A percentile compares a stretch with the other conserved stretches of the same genome.
phyloP scores from a whole-genome alignment of 2,329 filamentous ascomycete genomes.

The Lachnellula cervina region DNA sequence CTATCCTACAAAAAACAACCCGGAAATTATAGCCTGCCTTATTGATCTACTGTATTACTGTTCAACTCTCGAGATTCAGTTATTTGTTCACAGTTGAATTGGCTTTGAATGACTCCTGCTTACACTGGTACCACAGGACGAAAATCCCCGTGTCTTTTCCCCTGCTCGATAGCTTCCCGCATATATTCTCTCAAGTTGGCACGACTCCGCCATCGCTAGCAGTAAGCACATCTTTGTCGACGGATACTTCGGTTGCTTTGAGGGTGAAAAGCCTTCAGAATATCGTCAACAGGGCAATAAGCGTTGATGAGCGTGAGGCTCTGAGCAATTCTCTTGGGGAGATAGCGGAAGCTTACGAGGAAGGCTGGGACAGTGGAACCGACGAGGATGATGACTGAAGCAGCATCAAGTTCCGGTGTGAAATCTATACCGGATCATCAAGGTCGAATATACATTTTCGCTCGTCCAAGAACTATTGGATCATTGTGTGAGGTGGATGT shows the following conservation, averaged over 20 bases:
- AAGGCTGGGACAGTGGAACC: conserved; percentile 77
- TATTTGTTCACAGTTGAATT: neutral
- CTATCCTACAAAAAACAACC: neutral
- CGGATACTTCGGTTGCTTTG: conserved; percentile 67
- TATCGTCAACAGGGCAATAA: conserved; percentile 58
- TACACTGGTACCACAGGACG: conserved; percentile 32
- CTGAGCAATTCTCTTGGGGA: conserved; percentile 77
- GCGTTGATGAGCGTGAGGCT: conserved; percentile 74
- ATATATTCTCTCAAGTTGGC: conserved; percentile 54
- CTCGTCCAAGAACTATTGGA: neutral
- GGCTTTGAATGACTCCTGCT: conserved; percentile 4
- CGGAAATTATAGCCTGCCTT: neutral
- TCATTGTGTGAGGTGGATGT: neutral
- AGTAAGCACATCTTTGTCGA: conserved; percentile 60
- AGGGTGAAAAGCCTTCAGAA: conserved; percentile 62
- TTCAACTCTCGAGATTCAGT: neutral
- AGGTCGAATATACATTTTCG: neutral
- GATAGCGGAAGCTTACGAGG: conserved; percentile 82
- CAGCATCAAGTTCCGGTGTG: neutral
- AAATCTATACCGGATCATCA: neutral
- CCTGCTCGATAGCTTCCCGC: conserved; percentile 76
- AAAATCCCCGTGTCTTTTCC: conserved; percentile 59
- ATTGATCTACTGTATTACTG: neutral
- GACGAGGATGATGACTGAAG: conserved; percentile 57
- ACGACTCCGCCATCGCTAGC: conserved; percentile 39